These are phyloP conservation scores for Botrytis sinoallii DNA, from an alignment of 2,329 filamentous ascomycete genomes.

Conservation along the genomic window DNA sequence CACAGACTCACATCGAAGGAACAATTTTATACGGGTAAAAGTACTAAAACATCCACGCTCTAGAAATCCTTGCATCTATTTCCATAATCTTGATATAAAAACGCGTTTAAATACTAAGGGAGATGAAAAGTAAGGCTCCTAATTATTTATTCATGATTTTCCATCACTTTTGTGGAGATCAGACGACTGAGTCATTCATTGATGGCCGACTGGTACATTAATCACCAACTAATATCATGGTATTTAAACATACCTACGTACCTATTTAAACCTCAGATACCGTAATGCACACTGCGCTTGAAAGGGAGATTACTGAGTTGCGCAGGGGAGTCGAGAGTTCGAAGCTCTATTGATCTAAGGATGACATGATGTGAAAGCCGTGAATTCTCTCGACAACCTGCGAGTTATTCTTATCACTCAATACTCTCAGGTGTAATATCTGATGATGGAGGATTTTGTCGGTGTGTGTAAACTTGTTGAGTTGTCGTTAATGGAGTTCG, in stretches of 20 bases:
- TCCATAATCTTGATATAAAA: neutral
- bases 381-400: too few species aligned
- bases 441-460: too few species aligned
- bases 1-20: fast-evolving
- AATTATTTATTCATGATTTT: too few species aligned
- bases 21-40: neutral
- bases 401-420: too few species aligned
- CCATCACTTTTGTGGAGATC: neutral
- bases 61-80: neutral
- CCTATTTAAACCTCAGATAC: fast-evolving
- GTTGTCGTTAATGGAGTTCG: neutral
- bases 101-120: neutral
- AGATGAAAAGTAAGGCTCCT: neutral
- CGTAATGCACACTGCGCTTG: neutral
- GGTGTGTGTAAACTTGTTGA: too few species aligned
- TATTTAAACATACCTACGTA: neutral
- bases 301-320: neutral
- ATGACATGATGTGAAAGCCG: too few species aligned
- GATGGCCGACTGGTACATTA: fast-evolving
- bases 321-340: neutral
- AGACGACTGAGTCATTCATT: neutral
- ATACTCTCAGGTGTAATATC: too few species aligned
- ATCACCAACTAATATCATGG: neutral
- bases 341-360: neutral
- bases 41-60: neutral